A percentile compares a stretch with the other conserved stretches of the same genome.
Evolutionary conservation across 768 basidiomycete species (phyloP).

Genomic region (Aureoboletus auriporus): DNA sequence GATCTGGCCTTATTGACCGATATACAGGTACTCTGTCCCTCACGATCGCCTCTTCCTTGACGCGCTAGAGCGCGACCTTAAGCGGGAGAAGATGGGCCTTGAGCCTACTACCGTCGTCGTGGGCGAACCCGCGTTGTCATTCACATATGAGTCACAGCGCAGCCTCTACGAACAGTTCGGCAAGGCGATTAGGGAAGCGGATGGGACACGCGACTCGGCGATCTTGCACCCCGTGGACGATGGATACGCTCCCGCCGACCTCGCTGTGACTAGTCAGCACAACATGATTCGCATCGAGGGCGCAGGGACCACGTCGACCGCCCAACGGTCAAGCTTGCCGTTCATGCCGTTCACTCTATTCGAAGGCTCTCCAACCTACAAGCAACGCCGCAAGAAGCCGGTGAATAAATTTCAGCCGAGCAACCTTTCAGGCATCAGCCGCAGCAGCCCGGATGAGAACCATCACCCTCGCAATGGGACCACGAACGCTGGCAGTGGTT

Average conservation of each 20-base stretch:
- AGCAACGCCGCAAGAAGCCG: constrained; percentile 79
- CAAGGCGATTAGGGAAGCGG: constrained; percentile 35
- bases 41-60: constrained; percentile 97
- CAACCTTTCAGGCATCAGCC: constrained; percentile 26
- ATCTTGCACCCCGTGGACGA: constrained; percentile 8
- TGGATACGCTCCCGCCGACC: constrained; percentile 14
- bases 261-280: constrained; percentile 3
- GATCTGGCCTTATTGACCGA: constrained; percentile 1
- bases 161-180: constrained; percentile 89
- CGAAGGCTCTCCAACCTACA: constrained; percentile 84
- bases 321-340: constrained; percentile 27
- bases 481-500: constrained; percentile 23
- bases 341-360: constrained; percentile 73
- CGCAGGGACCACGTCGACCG: constrained; percentile 12
- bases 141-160: constrained; percentile 82
- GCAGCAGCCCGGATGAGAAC: constrained; percentile 20
- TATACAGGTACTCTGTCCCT: constrained; percentile 86
- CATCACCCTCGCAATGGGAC: constrained; percentile 12
- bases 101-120: constrained; percentile 76
- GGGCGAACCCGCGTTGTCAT: constrained; percentile 84
- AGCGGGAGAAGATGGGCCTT: constrained; percentile 87
- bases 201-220: constrained; percentile 28
- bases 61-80: constrained; percentile 92
- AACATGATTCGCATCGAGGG: constrained; percentile 26
- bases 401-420: constrained; percentile 33